These are phyloP conservation scores for Pseudozyma sp. DNA, from an alignment of 1,284 basidiomycete species.

Conservation along the genomic window DNA sequence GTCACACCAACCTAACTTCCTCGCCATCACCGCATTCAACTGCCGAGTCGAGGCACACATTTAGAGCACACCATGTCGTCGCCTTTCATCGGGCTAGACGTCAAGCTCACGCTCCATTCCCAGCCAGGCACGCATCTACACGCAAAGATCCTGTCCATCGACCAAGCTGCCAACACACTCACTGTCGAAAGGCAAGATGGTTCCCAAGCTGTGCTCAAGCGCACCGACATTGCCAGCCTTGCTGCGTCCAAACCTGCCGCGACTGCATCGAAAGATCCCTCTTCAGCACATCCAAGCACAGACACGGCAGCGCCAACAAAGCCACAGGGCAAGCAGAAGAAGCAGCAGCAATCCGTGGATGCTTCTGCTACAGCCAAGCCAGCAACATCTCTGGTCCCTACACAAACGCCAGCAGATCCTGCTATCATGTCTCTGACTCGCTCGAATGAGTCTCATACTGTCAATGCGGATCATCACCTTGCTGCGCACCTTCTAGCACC, in stretches of 20 bases:
- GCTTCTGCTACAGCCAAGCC: conserved; percentile 7
- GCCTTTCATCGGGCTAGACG: conserved; percentile 42
- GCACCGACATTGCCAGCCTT: conserved; percentile 42
- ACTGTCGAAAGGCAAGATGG: conserved; percentile 48
- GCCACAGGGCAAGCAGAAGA: conserved; percentile 16
- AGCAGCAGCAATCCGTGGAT: conserved; percentile 5
- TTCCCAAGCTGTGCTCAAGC: conserved; percentile 25
- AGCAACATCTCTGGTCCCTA: conserved; percentile 4
- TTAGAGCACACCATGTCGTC: conserved; percentile 27
- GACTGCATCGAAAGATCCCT: conserved; percentile 3
- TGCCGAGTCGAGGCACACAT: neutral
- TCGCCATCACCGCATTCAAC: conserved; percentile 1
- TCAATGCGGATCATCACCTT: conserved; percentile 5
- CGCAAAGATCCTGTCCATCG: conserved; percentile 46
- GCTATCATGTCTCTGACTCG: conserved; percentile 32
- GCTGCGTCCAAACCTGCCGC: conserved; percentile 22
- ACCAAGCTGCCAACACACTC: conserved; percentile 42
- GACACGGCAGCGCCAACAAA: conserved; percentile 15
- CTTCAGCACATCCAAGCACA: conserved; percentile 1
- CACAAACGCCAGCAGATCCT: conserved; percentile 19
- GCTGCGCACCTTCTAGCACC: conserved; percentile 14
- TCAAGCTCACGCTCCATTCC: conserved; percentile 45
- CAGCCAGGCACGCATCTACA: conserved; percentile 22
- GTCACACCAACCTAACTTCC: neutral
- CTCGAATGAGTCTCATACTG: neutral